Conservation (phyloP, 2,329 filamentous ascomycete genomes). For the Aspergillus hiratsukae region DNA sequence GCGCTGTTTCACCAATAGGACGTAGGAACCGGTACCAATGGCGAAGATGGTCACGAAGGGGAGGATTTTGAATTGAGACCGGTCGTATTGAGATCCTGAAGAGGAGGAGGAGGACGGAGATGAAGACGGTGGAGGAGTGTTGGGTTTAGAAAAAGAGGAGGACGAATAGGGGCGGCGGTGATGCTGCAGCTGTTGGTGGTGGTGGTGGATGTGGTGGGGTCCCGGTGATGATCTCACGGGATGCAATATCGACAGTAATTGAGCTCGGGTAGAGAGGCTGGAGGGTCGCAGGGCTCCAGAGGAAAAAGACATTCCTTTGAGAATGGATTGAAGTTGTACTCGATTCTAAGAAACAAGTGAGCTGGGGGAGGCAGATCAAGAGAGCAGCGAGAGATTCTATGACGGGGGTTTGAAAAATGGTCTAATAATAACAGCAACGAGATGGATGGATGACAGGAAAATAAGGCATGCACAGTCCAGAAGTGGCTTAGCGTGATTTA, state of each 20-base stretch:
- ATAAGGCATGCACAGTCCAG: background rate
- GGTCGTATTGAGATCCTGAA: constrained; percentile 22
- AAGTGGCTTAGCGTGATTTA: background rate
- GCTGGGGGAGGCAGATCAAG: background rate
- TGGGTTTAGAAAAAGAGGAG: constrained; percentile 6
- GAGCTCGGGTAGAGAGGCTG: background rate
- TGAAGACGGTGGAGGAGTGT: constrained; percentile 4
- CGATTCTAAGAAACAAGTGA: background rate
- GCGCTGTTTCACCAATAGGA: constrained; percentile 48
- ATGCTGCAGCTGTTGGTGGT: constrained; percentile 4
- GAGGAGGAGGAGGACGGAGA: constrained; percentile 10
- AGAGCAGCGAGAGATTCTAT: background rate
- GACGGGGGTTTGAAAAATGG: background rate
- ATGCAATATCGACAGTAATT: background rate
- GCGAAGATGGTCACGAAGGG: constrained; percentile 44
- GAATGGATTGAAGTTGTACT: background rate
- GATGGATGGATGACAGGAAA: background rate
- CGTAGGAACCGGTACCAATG: constrained; percentile 48
- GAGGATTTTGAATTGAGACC: constrained; percentile 39
- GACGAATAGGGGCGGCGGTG: constrained; percentile 14
- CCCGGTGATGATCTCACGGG: constrained; percentile 9
- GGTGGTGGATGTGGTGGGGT: constrained; percentile 13
- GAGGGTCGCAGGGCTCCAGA: background rate
- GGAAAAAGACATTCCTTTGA: background rate
- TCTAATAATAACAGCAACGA: background rate